These are phyloP conservation scores for Leccinum obscurum DNA, from an alignment of 768 basidiomycete genomes.

Conservation along the genomic window DNA sequence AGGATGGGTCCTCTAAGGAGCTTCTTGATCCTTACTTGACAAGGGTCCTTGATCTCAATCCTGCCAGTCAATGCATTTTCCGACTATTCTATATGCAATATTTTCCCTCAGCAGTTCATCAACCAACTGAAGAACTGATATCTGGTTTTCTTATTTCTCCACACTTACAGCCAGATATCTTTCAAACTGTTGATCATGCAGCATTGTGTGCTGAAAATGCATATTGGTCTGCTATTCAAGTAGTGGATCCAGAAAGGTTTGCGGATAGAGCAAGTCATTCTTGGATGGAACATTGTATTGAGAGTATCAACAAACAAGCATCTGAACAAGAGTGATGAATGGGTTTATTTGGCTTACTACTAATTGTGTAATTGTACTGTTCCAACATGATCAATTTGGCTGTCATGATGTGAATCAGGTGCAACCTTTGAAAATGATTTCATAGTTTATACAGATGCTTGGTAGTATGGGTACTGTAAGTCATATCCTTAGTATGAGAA, in stretches of 20 bases:
- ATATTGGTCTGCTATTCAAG: conserved; percentile 44
- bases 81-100: conserved; percentile 57
- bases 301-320: not conserved
- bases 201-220: conserved; percentile 56
- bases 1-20: conserved; percentile 35
- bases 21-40: conserved; percentile 56
- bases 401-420: too few relatives aligned
- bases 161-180: conserved; percentile 36
- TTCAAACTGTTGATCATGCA: conserved; percentile 58
- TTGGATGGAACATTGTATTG: conserved; percentile 9
- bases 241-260: not conserved
- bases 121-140: not conserved
- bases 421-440: too few relatives aligned
- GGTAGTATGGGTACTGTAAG: too few relatives aligned
- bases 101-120: conserved; percentile 10
- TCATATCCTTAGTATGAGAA: too few relatives aligned
- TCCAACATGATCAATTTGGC: too few relatives aligned
- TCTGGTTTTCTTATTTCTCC: conserved; percentile 25
- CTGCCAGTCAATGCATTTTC: conserved; percentile 39
- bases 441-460: too few relatives aligned
- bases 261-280: conserved; percentile 1
- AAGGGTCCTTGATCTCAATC: conserved; percentile 36
- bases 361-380: not conserved
- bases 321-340: not conserved
- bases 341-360: not conserved